Evolutionary conservation across 2,329 filamentous ascomycete species (phyloP).

Genomic region (Botrytis fabae): DNA sequence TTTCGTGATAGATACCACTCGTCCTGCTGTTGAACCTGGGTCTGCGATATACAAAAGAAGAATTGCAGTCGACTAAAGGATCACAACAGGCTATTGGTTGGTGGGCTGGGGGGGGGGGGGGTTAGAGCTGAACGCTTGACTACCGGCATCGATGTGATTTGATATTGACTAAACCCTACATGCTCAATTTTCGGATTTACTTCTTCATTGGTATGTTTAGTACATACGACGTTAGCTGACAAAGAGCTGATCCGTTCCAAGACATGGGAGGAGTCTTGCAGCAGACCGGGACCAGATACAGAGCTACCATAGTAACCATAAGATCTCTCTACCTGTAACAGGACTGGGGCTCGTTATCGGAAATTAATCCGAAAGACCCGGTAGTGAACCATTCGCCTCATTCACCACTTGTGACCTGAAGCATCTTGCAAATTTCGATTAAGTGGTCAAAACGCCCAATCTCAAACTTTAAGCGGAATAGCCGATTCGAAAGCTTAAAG

Average conservation of each 20-base stretch:
- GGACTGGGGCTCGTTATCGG: conserved; percentile 9
- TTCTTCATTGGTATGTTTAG: conserved; percentile 13
- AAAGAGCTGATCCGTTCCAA: conserved; percentile 18
- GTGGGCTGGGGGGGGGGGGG: neutral
- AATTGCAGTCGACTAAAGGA: neutral
- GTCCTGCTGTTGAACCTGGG: neutral
- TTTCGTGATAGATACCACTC: neutral
- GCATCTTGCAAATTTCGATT: neutral
- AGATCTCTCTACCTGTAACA: conserved; percentile 6
- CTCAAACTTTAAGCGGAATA: conserved; percentile 13
- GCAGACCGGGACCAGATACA: conserved; percentile 3
- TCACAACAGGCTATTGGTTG: neutral
- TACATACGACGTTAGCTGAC: conserved; percentile 18
- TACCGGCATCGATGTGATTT: conserved; percentile 12
- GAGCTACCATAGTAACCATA: neutral
- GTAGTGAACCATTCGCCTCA: neutral
- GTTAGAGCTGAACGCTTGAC: conserved; percentile 15
- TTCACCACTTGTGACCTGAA: neutral
- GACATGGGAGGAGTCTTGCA: conserved; percentile 10
- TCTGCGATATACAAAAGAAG: neutral
- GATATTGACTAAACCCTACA: conserved; percentile 4
- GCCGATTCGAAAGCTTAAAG: conserved; percentile 13
- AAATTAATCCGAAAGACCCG: conserved; percentile 22
- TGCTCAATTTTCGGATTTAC: conserved; percentile 10
- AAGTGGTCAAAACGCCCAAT: neutral